phyloP scores from a whole-genome alignment of 2,329 filamentous ascomycete species.

The Alternaria triticimaculans region DNA sequence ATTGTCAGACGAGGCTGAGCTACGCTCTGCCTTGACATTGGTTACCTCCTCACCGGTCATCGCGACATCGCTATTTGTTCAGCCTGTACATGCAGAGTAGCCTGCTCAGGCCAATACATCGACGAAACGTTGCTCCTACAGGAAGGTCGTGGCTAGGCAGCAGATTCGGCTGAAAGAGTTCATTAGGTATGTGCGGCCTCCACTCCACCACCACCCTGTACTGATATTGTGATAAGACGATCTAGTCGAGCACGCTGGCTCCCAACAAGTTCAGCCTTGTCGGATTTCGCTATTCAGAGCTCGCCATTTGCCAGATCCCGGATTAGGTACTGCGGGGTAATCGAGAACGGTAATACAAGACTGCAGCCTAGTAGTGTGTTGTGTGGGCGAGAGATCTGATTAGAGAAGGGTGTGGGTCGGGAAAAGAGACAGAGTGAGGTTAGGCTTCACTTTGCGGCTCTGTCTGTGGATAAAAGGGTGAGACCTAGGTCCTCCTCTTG shows the following conservation, averaged over 20 bases:
- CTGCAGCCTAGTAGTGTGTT: conserved; percentile 11
- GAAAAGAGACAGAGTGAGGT: not conserved
- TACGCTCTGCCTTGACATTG: conserved; percentile 12
- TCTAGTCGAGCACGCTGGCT: not conserved
- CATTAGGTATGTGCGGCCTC: conserved; percentile 15
- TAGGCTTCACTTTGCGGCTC: conserved; percentile 16
- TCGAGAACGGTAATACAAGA: not conserved
- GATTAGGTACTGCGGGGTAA: conserved; percentile 14
- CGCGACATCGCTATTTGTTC: conserved; percentile 3
- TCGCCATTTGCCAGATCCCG: conserved; percentile 7
- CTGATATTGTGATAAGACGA: conserved; percentile 4
- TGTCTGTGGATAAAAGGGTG: conserved; percentile 18
- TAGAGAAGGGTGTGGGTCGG: not conserved
- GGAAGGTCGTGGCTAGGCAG: conserved; percentile 16
- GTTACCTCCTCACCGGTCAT: conserved; percentile 22
- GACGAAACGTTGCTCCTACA: conserved; percentile 2
- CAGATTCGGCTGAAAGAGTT: conserved; percentile 11
- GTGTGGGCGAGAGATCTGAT: not conserved
- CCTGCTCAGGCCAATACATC: conserved; percentile 12
- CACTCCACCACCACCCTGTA: not conserved
- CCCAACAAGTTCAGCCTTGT: conserved; percentile 14
- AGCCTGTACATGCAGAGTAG: conserved; percentile 1
- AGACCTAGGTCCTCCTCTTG: conserved; percentile 1
- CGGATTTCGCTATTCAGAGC: not conserved
- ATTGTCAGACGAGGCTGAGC: conserved; percentile 20